Base-by-base conservation (phyloP, 148 eudicot species). In the Camellia sinensis region DNA sequence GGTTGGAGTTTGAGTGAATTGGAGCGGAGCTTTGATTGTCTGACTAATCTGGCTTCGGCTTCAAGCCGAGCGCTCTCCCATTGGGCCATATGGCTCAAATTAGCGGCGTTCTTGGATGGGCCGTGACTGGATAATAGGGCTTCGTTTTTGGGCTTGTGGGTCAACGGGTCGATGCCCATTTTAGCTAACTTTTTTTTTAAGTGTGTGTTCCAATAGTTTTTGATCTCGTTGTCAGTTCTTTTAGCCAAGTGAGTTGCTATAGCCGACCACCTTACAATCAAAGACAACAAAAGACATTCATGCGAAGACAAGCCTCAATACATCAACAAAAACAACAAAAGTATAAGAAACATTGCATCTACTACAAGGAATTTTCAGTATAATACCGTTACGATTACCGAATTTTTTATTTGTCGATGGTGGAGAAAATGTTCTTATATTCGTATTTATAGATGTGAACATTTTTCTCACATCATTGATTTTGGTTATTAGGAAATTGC, bases 1-100 rank as follows among this genome's bases (percentile, higher is more conserved):
- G 12, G n/a, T n/a, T 5, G 45, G 78, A 22, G n/a, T n/a, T 5
- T n/a, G 78, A 22, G 17, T 2, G 80, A 54, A 44, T 54, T 86
- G 19, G 86, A 80, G 1, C 92, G 84, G 45, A 93, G 82, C 76
- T 95, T 93, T 1, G 98, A 95, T 69, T 95, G 94, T 6, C 92
- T 53, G 0, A 77, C 97, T 2, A 95, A 84, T 45, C 97, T 81
- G 8, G 98, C 98, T 77, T 95, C 98, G 7, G 98, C 98, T 65
- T 95, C 98, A 1, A 95, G 88, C 29, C 98, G 88, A 41, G 98
- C 97, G n/a, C 97, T 95, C 80, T 95, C 98, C 98, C 97, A 93
- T 54, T 95, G 98, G 12, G 98, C 97, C 87, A 93, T 92, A 86
- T 95, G 98, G 90, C 98, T 95, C 3, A 95, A 86, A 61, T 88